These are phyloP conservation scores for Sporothrix inflata DNA, from an alignment of 2,329 filamentous ascomycete species.

Conservation along the genomic window DNA sequence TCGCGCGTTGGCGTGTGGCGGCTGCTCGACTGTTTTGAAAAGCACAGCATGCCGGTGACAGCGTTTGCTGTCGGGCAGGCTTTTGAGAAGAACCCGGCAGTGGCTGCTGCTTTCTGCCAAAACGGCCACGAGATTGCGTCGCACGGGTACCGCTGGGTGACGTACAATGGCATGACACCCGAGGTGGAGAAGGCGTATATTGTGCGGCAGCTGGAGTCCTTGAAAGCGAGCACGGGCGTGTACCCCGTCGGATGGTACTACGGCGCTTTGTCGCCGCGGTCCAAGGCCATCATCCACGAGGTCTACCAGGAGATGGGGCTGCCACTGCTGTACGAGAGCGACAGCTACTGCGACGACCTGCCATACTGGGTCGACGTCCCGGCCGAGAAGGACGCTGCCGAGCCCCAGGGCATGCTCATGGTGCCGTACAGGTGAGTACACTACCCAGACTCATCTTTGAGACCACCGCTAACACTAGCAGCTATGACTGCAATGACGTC, in stretches of 20 bases:
- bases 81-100: conserved; percentile 32
- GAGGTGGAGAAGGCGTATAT: conserved; percentile 31
- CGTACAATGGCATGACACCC: conserved; percentile 29
- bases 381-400: conserved; percentile 24
- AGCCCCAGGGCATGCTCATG: conserved; percentile 33
- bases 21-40: conserved; percentile 31
- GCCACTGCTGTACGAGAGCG: conserved; percentile 31
- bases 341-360: conserved; percentile 35
- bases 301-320: conserved; percentile 29
- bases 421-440: conserved; percentile 32
- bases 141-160: conserved; percentile 30
- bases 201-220: conserved; percentile 23
- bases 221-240: conserved; percentile 30
- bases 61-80: conserved; percentile 31
- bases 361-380: conserved; percentile 35
- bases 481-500: conserved; percentile 34
- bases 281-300: conserved; percentile 30
- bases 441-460: no score
- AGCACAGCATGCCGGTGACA: conserved; percentile 28
- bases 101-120: conserved; percentile 29
- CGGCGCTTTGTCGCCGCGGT: conserved; percentile 30
- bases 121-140: conserved; percentile 34
- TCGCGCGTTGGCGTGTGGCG: conserved; percentile 34
- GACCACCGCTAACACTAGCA: no score
- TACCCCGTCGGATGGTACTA: conserved; percentile 35